Percentiles rank a stretch among this genome's conserved stretches.
phyloP scores from a whole-genome alignment of 371 early-diverging fungal genomes.

The Actinomortierella wolfii region DNA sequence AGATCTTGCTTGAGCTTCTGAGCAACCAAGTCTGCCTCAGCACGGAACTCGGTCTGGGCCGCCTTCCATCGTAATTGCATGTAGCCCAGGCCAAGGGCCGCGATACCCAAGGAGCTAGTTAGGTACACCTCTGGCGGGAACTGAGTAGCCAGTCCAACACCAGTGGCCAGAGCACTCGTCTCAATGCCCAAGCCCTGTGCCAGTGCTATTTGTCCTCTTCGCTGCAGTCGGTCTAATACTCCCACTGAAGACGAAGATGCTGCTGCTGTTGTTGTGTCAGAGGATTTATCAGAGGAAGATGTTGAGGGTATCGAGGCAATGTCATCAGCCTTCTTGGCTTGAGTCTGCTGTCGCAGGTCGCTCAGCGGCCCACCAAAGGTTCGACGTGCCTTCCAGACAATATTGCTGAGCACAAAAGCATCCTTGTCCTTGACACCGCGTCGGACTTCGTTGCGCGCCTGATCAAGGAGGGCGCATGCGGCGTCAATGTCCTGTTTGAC shows the following conservation, averaged over 20 bases:
- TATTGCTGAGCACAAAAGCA: constrained; percentile 40
- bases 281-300: not conserved
- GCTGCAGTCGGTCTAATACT: constrained; percentile 37
- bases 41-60: constrained; percentile 41
- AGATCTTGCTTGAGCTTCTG: constrained; percentile 39
- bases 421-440: constrained; percentile 39
- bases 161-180: constrained; percentile 31
- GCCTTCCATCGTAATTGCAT: constrained; percentile 46
- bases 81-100: constrained; percentile 37
- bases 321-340: constrained; percentile 10
- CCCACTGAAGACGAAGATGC: constrained; percentile 1
- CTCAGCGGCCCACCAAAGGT: constrained; percentile 19
- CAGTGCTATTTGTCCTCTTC: constrained; percentile 33
- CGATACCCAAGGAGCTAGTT: constrained; percentile 25
- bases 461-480: constrained; percentile 20
- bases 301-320: not conserved
- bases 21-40: constrained; percentile 29
- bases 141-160: constrained; percentile 37
- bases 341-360: too few species aligned
- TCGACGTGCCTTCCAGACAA: constrained; percentile 37
- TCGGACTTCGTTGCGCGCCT: constrained; percentile 15
- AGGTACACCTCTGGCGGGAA: constrained; percentile 44
- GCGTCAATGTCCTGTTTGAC: constrained; percentile 22
- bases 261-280: too few species aligned
- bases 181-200: constrained; percentile 40